Conservation (phyloP, 257 asterid species). For the Fraxinus pennsylvanica region DNA sequence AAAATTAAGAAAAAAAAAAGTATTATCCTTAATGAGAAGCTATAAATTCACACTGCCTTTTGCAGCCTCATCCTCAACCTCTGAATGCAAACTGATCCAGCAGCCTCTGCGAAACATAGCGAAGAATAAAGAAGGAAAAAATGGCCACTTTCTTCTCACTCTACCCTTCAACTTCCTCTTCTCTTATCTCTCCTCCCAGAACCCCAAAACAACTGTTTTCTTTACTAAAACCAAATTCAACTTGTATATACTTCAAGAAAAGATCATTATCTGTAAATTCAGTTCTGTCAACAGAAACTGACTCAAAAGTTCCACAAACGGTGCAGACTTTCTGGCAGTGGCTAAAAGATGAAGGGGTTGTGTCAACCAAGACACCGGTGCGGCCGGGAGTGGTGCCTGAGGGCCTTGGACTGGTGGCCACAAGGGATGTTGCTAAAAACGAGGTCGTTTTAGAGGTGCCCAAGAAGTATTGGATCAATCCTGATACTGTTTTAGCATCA, state of each 20-base stretch:
- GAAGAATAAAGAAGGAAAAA: not conserved
- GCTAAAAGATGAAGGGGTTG: conserved; percentile 81
- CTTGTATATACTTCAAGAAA: conserved; percentile 29
- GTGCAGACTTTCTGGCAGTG: conserved; percentile 85
- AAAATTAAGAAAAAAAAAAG: not conserved
- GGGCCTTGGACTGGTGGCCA: conserved; percentile 89
- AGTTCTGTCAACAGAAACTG: conserved; percentile 45
- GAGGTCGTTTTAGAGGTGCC: conserved; percentile 93
- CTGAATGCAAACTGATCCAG: conserved; percentile 20
- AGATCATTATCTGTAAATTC: conserved; percentile 41
- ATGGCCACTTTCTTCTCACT: conserved; percentile 54
- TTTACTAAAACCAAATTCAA: conserved; percentile 23
- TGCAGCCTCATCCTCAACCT: conserved; percentile 45
- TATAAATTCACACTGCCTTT: conserved; percentile 24
- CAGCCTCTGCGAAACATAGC: not conserved
- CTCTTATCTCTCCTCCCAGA: conserved; percentile 30
- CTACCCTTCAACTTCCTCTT: conserved; percentile 36
- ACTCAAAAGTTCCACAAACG: conserved; percentile 55
- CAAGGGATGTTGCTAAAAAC: conserved; percentile 55
- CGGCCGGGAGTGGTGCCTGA: conserved; percentile 81
- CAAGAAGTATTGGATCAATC: conserved; percentile 77
- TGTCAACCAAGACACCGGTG: conserved; percentile 76
- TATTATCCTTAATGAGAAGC: conserved; percentile 43
- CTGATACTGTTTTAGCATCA: conserved; percentile 65
- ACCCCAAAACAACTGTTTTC: conserved; percentile 32